These are phyloP conservation scores for Colletotrichum orchidophilum DNA, from an alignment of 2,329 filamentous ascomycete species.

Conservation along the genomic window DNA sequence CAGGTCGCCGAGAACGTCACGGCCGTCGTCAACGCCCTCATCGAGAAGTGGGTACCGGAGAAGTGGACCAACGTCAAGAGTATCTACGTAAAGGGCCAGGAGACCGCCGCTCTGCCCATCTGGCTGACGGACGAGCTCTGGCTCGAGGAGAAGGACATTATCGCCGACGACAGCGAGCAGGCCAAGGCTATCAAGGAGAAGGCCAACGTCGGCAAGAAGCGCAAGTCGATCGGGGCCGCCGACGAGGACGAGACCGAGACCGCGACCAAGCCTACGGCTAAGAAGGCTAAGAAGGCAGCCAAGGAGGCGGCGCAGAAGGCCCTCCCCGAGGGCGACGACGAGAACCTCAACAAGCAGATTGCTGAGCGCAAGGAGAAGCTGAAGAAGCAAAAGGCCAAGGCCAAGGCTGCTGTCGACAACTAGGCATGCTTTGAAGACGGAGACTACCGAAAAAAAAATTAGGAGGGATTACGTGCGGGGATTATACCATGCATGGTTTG, in stretches of 20 bases:
- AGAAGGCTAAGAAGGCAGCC: conserved; percentile 48
- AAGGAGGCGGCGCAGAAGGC: conserved; percentile 31
- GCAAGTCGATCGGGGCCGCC: conserved; percentile 57
- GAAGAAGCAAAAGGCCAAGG: conserved; percentile 67
- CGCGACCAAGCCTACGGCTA: conserved; percentile 48
- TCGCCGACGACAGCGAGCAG: conserved; percentile 67
- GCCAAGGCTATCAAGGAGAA: conserved; percentile 57
- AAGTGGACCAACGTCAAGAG: conserved; percentile 88
- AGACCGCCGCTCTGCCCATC: conserved; percentile 89
- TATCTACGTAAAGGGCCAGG: conserved; percentile 90
- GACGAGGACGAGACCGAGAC: conserved; percentile 44
- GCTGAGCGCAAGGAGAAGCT: conserved; percentile 66
- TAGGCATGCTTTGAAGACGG: conserved; percentile 38
- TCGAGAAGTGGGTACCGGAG: conserved; percentile 83
- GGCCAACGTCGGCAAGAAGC: conserved; percentile 73
- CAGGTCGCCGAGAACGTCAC: conserved; percentile 84
- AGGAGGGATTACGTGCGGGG: conserved; percentile 25
- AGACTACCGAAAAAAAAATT: background rate
- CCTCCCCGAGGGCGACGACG: conserved; percentile 57
- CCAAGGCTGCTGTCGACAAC: conserved; percentile 60
- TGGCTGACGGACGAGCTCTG: conserved; percentile 95
- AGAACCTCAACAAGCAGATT: conserved; percentile 66
- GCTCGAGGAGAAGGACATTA: conserved; percentile 78
- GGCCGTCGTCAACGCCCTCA: conserved; percentile 73
- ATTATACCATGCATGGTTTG: conserved; percentile 36